These are phyloP conservation scores for Phaseolus lunatus DNA, from an alignment of 306 rosid species.

Conservation along the genomic window DNA sequence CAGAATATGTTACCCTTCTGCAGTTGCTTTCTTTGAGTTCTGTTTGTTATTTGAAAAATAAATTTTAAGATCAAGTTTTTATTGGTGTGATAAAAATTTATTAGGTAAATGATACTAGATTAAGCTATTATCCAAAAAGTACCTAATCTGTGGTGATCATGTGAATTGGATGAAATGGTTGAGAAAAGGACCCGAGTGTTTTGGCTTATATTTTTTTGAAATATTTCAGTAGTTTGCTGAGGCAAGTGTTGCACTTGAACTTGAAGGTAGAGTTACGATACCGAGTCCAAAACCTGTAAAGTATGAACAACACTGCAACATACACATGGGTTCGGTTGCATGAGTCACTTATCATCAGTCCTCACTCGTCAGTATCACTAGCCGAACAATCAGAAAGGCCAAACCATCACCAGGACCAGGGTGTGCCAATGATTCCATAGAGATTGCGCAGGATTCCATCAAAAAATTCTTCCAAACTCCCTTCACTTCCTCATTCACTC, in stretches of 20 bases:
- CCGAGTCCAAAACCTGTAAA: slow-evolving; percentile 45
- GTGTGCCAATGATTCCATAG: slow-evolving; percentile 62
- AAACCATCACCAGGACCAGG: slow-evolving; percentile 50
- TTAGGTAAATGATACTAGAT: background rate
- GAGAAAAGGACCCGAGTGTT: background rate
- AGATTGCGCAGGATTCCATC: slow-evolving; percentile 22
- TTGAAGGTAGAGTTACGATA: background rate
- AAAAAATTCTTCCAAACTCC: background rate
- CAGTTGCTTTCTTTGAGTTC: background rate
- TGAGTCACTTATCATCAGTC: slow-evolving; percentile 44
- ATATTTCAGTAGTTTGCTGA: background rate
- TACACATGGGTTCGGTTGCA: slow-evolving; percentile 56
- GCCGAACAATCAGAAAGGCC: slow-evolving; percentile 57
- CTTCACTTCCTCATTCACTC: background rate
- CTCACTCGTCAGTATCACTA: slow-evolving; percentile 53
- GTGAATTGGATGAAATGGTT: background rate
- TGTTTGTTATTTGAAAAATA: background rate
- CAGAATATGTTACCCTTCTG: background rate
- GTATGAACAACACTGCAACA: slow-evolving; percentile 30
- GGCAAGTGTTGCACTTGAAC: slow-evolving; percentile 21
- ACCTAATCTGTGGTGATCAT: background rate
- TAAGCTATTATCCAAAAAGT: background rate
- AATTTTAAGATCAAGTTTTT: background rate
- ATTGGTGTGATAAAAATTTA: background rate
- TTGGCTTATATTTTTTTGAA: background rate